Conservation (phyloP, 2,329 filamentous ascomycete species). For the Byssoonygena ceratinophila region DNA sequence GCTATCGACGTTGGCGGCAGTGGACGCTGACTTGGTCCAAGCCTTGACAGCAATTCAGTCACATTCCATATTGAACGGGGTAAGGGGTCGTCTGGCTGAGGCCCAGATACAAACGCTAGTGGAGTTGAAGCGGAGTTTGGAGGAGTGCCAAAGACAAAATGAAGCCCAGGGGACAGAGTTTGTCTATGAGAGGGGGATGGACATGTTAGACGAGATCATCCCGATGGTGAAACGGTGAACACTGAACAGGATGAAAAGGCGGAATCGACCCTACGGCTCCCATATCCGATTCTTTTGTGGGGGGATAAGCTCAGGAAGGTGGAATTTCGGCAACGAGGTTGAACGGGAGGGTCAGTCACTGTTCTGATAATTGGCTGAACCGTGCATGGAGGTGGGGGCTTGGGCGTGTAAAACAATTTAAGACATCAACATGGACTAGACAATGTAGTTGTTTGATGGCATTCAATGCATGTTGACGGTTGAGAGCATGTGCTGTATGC, state of each 20-base stretch:
- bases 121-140: conserved; percentile 11
- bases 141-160: conserved; percentile 9
- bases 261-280: background rate
- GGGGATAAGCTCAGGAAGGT: background rate
- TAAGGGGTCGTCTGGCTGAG: background rate
- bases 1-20: conserved; percentile 18
- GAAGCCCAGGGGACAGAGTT: conserved; percentile 16
- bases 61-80: background rate
- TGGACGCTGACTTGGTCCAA: conserved; percentile 33
- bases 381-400: background rate
- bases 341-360: background rate
- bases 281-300: background rate
- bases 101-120: conserved; percentile 12
- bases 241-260: conserved; percentile 9
- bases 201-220: conserved; percentile 16
- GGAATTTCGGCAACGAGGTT: background rate
- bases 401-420: background rate
- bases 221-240: conserved; percentile 14
- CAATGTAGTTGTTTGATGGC: background rate
- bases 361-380: background rate
- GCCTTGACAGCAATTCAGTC: conserved; percentile 26
- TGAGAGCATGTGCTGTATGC: no score
- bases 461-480: background rate
- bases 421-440: background rate
- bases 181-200: conserved; percentile 18